Evolutionary conservation across 2,329 filamentous ascomycete species (phyloP).

Genomic region (Mollisia scopiformis): DNA sequence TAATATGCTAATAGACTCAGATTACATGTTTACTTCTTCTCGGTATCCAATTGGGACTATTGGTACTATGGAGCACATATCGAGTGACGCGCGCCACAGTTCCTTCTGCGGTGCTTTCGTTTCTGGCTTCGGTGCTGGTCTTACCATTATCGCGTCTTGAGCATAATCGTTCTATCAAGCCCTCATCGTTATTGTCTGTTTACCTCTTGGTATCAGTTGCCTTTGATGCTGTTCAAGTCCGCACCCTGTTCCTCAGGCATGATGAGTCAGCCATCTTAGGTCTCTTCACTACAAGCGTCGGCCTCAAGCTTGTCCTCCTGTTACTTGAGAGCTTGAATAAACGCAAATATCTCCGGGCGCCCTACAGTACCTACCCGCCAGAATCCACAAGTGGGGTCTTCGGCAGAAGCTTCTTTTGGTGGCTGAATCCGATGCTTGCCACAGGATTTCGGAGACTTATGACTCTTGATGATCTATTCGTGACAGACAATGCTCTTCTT

Average conservation of each 20-base stretch:
- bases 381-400: conserved; percentile 40
- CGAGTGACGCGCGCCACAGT: conserved; percentile 26
- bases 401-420: conserved; percentile 40
- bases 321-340: conserved; percentile 29
- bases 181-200: conserved; percentile 18
- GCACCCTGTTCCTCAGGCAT: conserved; percentile 31
- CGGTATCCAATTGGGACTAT: conserved; percentile 18
- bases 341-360: conserved; percentile 12
- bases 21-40: conserved; percentile 4
- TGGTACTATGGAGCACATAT: conserved; percentile 19
- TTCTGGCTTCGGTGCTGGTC: conserved; percentile 15
- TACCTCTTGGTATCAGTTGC: conserved; percentile 21
- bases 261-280: conserved; percentile 18
- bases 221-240: conserved; percentile 22
- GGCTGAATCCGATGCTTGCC: conserved; percentile 40
- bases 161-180: conserved; percentile 17
- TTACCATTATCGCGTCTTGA: conserved; percentile 18
- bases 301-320: conserved; percentile 25
- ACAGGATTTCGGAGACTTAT: conserved; percentile 37
- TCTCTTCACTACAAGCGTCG: conserved; percentile 22
- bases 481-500: conserved; percentile 20
- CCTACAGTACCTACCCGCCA: conserved; percentile 22
- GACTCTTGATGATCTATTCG: conserved; percentile 34
- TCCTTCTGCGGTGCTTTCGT: conserved; percentile 17
- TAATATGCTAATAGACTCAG: conserved; percentile 3